Evolutionary conservation across 164 flowering plant species (phyloP).

Genomic region (Vitis labrusca): DNA sequence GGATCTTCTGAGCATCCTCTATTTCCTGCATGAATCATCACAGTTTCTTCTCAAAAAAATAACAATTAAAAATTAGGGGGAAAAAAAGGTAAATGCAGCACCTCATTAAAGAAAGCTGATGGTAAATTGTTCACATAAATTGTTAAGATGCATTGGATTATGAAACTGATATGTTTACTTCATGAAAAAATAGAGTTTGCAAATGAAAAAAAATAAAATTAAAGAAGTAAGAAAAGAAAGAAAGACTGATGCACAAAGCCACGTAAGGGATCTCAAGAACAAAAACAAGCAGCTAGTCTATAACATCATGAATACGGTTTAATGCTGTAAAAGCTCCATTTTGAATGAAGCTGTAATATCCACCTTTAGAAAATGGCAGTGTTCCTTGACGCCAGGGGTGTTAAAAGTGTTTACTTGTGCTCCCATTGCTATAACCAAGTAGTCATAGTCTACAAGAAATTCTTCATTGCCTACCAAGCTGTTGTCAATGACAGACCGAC

Average conservation of each 20-base stretch:
- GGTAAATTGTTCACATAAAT: too few relatives aligned
- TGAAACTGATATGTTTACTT: too few relatives aligned
- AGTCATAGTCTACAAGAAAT: constrained; percentile 46
- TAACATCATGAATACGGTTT: neutral
- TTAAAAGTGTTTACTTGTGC: constrained; percentile 55
- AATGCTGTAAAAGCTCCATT: neutral
- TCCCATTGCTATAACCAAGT: constrained; percentile 45
- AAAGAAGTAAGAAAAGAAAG: too few relatives aligned
- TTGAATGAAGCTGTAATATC: neutral
- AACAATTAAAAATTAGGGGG: neutral
- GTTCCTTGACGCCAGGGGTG: constrained; percentile 50
- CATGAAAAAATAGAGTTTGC: too few relatives aligned
- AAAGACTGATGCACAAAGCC: neutral
- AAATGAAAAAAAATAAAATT: too few relatives aligned
- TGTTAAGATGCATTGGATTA: too few relatives aligned
- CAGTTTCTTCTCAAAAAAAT: neutral
- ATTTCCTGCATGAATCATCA: constrained; percentile 33
- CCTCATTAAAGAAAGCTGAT: neutral
- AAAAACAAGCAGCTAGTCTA: neutral
- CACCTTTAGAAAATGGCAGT: constrained; percentile 56
- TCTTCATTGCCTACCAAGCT: constrained; percentile 30
- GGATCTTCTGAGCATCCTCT: constrained; percentile 54
- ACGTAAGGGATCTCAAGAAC: neutral
- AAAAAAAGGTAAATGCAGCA: neutral
- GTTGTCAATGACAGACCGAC: constrained; percentile 26